Base-by-base conservation (phyloP, 331 rosid genomes). In the Prunus yedoensis region DNA sequence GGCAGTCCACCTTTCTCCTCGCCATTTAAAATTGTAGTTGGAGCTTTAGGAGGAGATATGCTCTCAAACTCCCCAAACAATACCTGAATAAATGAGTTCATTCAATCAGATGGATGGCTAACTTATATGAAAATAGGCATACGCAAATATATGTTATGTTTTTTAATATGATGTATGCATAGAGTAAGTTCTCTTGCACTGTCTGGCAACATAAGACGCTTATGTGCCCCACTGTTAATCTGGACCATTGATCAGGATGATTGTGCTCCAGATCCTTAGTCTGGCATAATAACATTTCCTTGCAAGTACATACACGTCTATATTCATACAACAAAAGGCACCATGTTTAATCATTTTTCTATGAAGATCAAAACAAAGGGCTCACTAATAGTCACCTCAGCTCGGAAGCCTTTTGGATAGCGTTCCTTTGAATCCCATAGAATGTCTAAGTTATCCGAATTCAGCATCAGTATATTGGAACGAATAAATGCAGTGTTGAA, bases 1-100 rank as follows among this genome's bases (percentile, higher is more conserved):
- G 99, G 99, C 80, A 94, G 79, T 70, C 99, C 99, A 80, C 99
- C 97, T 82, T 85, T 94, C 88, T 92, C 96, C 81, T 94, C 99
- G 3, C 96, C 96, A 85, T 92, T 89, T 82, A 94, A 87, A 62
- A 92, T 90, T 49, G 90, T 73, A 45, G 88, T 88, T 0, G 96
- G 95, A 76, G 90, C 93, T 82, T 85, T 90, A 21, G 87, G 91
- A 58, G 96, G 94, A 84, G 93, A 89, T 61, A 88, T 81, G 83
- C 76, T 92, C 68, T 92, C 99, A 68, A 92, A 90, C 81, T 94
- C 99, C 76, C 97, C 99, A 90, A 92, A 94, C 84, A 94, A 83
- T 73, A 94, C 92, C 99, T 94, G 87, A 79, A 83, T 65, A 71
- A 69, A 64, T 38, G 78, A 58, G 67, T 66, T 81, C 54, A 67